phyloP scores from a whole-genome alignment of 345 rosid genomes.

The Noccaea bulbosa region DNA sequence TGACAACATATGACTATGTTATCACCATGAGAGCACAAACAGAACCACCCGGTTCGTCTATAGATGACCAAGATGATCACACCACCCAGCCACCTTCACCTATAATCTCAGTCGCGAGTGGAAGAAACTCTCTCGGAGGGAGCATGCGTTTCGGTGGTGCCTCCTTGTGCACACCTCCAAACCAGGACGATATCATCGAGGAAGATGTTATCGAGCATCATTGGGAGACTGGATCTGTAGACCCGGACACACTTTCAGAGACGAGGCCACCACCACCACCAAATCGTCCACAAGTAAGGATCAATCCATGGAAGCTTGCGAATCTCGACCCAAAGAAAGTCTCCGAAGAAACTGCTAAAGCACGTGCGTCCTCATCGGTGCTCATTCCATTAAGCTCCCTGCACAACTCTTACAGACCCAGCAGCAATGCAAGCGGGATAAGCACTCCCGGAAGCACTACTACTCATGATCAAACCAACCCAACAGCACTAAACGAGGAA shows the following conservation, averaged over 20 bases:
- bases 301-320: conserved; percentile 94
- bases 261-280: conserved; percentile 54
- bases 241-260: conserved; percentile 60
- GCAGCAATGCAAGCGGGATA: conserved; percentile 66
- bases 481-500: conserved; percentile 57
- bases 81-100: conserved; percentile 80
- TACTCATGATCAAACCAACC: conserved; percentile 69
- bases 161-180: conserved; percentile 92
- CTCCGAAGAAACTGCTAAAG: conserved; percentile 81
- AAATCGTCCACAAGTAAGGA: conserved; percentile 64
- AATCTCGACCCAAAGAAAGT: conserved; percentile 84
- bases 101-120: conserved; percentile 77
- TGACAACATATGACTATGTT: conserved; percentile 91
- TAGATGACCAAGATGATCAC: conserved; percentile 74
- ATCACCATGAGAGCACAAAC: conserved; percentile 90
- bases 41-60: conserved; percentile 74
- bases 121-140: conserved; percentile 87
- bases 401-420: conserved; percentile 61
- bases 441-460: conserved; percentile 73
- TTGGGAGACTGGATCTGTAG: conserved; percentile 79
- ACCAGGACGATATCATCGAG: conserved; percentile 93
- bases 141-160: conserved; percentile 84
- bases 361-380: conserved; percentile 89
- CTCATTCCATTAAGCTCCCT: conserved; percentile 67
- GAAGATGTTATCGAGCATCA: conserved; percentile 72